phyloP scores from a whole-genome alignment of 2,329 filamentous ascomycete species.

The Fusarium tjaetaba region DNA sequence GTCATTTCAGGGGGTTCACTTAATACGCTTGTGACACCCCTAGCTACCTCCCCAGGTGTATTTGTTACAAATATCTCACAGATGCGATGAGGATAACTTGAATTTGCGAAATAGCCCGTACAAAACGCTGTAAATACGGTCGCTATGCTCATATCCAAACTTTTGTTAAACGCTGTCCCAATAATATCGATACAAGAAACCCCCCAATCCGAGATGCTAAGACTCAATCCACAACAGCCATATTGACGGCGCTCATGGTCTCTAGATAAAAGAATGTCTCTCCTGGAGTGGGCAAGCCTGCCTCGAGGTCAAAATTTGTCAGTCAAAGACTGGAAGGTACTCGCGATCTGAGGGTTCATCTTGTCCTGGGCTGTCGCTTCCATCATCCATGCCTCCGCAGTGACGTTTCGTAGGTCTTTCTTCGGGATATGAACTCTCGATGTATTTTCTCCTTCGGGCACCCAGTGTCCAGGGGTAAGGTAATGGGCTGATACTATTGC shows the following conservation, averaged over 20 bases:
- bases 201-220: not conserved
- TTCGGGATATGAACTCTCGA: too few relatives aligned
- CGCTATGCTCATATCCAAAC: not conserved
- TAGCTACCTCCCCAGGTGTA: too few relatives aligned
- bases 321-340: not conserved
- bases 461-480: not conserved
- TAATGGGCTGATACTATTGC: not conserved
- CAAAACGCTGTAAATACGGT: not conserved
- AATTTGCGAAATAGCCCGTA: too few relatives aligned
- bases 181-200: not conserved
- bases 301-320: too few relatives aligned
- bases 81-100: not conserved
- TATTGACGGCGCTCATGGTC: rapidly evolving
- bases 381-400: too few relatives aligned
- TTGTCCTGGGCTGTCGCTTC: not conserved
- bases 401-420: not conserved
- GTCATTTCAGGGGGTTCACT: not conserved
- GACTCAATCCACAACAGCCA: too few relatives aligned
- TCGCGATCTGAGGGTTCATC: not conserved
- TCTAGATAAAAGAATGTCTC: not conserved
- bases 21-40: rapidly evolving
- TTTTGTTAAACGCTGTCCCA: not conserved
- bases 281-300: rapidly evolving
- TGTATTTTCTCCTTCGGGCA: not conserved
- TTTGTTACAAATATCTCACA: rapidly evolving